These are phyloP conservation scores for Lactuca sativa DNA, from an alignment of 129 eudicot species.

Conservation along the genomic window DNA sequence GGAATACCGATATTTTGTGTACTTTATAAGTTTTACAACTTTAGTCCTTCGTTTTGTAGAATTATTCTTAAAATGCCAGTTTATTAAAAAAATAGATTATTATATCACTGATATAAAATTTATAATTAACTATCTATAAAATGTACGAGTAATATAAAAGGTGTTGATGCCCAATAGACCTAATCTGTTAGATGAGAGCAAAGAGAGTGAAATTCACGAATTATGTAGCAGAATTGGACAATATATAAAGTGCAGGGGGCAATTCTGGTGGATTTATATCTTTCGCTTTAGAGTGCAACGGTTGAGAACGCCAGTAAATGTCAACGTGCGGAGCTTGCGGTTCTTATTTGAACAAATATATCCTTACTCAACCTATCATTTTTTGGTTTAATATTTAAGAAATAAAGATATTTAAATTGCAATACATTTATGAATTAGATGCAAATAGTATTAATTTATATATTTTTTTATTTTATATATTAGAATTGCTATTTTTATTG, in stretches of 20 bases:
- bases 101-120: too few species aligned
- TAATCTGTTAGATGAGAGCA: not conserved
- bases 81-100: too few species aligned
- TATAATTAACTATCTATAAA: too few species aligned
- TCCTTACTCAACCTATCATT: conserved; percentile 12
- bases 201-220: too few species aligned
- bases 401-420: not conserved
- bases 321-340: conserved; percentile 22
- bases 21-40: not conserved
- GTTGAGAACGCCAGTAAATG: conserved; percentile 7
- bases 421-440: not conserved
- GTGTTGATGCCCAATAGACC: too few species aligned
- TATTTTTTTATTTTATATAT: too few species aligned
- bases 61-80: not conserved
- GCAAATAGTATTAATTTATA: not conserved
- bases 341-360: conserved; percentile 27
- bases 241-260: conserved; percentile 7
- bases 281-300: conserved; percentile 27
- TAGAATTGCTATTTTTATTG: too few species aligned
- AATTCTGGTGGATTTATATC: not conserved
- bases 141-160: too few species aligned
- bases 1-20: conserved; percentile 21
- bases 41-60: conserved; percentile 12
- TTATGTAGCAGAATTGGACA: not conserved
- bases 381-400: not conserved